Percentiles rank a stretch among this genome's conserved stretches.
These are phyloP conservation scores for Scenedesmus sp. DNA, from an alignment of 163 green algal genomes.

Conservation along the genomic window DNA sequence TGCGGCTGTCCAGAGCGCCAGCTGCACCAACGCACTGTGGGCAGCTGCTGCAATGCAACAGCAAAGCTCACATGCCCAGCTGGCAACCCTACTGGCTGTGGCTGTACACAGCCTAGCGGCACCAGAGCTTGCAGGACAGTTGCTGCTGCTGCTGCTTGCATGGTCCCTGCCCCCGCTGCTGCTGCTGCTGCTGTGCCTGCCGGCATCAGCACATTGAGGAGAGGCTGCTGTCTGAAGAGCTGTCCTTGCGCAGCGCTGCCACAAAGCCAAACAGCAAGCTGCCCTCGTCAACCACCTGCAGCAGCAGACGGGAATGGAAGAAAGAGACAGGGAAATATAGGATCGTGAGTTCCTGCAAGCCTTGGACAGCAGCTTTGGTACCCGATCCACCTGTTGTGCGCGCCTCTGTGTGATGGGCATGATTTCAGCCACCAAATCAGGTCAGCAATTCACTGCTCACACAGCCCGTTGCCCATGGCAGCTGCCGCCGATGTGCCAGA, in stretches of 20 bases:
- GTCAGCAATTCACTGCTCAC: no score
- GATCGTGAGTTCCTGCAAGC: no score
- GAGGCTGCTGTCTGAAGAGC: slow-evolving; percentile 40
- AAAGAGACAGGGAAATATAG: not conserved
- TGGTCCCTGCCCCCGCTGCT: not conserved
- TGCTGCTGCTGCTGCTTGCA: not conserved
- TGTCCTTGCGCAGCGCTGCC: slow-evolving; percentile 13
- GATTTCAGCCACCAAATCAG: no score
- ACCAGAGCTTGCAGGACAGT: not conserved
- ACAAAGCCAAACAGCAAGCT: slow-evolving; percentile 24
- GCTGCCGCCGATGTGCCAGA: not conserved
- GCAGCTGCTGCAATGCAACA: not conserved
- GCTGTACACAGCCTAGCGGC: not conserved
- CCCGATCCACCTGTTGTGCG: not conserved
- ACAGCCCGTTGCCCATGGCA: no score
- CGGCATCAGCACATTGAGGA: slow-evolving; percentile 8
- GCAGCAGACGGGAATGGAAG: not conserved
- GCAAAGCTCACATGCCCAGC: not conserved
- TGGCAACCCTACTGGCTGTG: not conserved
- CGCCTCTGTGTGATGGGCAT: no score
- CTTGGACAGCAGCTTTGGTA: not conserved
- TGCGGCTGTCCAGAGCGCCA: no score
- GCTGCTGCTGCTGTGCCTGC: not conserved
- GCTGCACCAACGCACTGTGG: no score
- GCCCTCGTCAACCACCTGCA: slow-evolving; percentile 35